phyloP scores from a whole-genome alignment of 2,329 filamentous ascomycete genomes.

The Aurifilum marmelostoma region DNA sequence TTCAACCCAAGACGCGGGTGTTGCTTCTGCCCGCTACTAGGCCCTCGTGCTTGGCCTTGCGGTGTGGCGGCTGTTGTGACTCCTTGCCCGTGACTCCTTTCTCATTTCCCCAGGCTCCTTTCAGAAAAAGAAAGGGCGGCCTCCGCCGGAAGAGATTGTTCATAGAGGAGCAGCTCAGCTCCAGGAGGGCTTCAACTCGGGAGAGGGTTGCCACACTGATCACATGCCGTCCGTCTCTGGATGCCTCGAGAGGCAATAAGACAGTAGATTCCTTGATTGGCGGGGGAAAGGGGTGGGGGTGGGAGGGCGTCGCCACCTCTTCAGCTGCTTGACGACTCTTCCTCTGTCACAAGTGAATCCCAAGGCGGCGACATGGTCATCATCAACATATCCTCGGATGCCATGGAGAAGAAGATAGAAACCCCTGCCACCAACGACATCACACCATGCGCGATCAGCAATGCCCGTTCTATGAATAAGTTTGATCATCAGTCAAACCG shows the following conservation, averaged over 20 bases:
- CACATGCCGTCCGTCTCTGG: background rate
- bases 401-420: too few relatives aligned
- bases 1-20: background rate
- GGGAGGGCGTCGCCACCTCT: background rate
- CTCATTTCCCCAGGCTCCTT: background rate
- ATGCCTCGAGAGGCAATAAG: background rate
- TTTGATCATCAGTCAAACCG: background rate
- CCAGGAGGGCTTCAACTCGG: background rate
- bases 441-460: background rate
- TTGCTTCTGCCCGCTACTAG: background rate
- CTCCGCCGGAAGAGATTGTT: background rate
- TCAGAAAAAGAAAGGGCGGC: background rate
- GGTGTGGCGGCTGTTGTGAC: background rate
- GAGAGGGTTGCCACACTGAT: background rate
- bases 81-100: background rate
- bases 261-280: background rate
- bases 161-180: background rate
- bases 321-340: background rate
- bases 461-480: background rate
- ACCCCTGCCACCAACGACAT: background rate
- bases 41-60: background rate
- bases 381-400: too few relatives aligned
- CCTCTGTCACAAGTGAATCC: background rate
- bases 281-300: background rate
- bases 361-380: background rate